Evolutionary conservation across 2,329 filamentous ascomycete genomes (phyloP).

Genomic region (Stenocarpella maydis): DNA sequence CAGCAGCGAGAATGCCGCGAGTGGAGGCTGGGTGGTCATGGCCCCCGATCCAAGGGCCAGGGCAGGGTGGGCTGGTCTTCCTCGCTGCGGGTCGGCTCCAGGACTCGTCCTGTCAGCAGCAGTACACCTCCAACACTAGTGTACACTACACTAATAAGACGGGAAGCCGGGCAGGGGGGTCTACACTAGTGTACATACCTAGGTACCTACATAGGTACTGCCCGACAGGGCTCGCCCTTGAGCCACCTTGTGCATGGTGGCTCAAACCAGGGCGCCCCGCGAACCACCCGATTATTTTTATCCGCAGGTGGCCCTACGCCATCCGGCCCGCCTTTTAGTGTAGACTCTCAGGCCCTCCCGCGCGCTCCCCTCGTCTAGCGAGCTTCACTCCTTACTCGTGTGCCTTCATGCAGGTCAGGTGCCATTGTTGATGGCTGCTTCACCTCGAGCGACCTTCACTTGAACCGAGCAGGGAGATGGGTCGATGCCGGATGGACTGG

Average conservation of each 20-base stretch:
- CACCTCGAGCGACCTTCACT: neutral
- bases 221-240: conserved; percentile 11
- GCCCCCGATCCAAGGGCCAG: neutral
- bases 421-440: neutral
- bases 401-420: neutral
- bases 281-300: conserved; percentile 34
- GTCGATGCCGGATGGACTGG: neutral
- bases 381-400: conserved; percentile 20
- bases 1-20: neutral
- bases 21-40: conserved; percentile 22
- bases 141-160: too few species aligned
- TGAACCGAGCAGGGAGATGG: neutral
- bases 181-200: too few species aligned
- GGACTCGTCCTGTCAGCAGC: conserved; percentile 27
- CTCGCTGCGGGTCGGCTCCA: conserved; percentile 23
- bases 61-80: conserved; percentile 10
- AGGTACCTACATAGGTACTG: too few species aligned
- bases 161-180: conserved; percentile 16
- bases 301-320: conserved; percentile 28
- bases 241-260: conserved; percentile 24
- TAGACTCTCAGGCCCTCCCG: conserved; percentile 14
- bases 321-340: conserved; percentile 23
- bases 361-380: conserved; percentile 7
- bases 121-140: too few species aligned
- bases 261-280: conserved; percentile 26